Base-by-base conservation (phyloP, 805 yeast genomes). In the Wickerhamomyces rabaulensis region DNA sequence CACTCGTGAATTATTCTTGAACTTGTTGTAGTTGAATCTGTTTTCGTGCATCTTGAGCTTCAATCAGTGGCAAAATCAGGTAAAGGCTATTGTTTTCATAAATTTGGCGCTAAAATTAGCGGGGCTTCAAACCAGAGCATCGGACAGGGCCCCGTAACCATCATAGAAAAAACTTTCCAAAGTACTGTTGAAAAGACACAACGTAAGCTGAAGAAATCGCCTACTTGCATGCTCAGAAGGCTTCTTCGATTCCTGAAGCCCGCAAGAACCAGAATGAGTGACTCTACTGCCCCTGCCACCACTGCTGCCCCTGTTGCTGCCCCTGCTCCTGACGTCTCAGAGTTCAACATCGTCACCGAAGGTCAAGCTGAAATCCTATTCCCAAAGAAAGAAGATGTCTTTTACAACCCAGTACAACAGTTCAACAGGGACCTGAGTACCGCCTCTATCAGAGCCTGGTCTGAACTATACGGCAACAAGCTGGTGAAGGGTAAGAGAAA, bases 341-440 rank as follows among this genome's bases (percentile, higher is more conserved):
- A 71, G 15, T 72, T 58, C 56, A 70, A 71, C 39, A 62, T 66
- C n/a, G 70, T 73, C 16, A 66, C 65, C 17, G 99, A 94, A 64
- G 99, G 99, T 2, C 70, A 75, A 46, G 97, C 98, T 13, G 77
- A 82, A 21, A 82, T 94, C 39, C 70, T 91, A 27, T 86, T 85
- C 51, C 92, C 96, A 4, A 84, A 87, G 57, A 82, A 82, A 42
- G 90, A 87, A 54, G 75, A 74, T 50, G 99, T 94, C 10, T 94
- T 94, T 62, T 94, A 94, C 67, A 94, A 94, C 63, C 97, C 96
- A 9, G 86, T 94, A 46, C 99, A 94, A 67, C 98, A 92, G 67
- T 94, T 90, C 68, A 94, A 94, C 65, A 77, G 99, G 57, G 99
- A 94, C 62, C 68, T 94, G 42, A 85, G 95, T 54, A 85, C 88